Evolutionary conservation across 371 early-diverging fungal species (phyloP).

Genomic region (Rhizopus microsporus): DNA sequence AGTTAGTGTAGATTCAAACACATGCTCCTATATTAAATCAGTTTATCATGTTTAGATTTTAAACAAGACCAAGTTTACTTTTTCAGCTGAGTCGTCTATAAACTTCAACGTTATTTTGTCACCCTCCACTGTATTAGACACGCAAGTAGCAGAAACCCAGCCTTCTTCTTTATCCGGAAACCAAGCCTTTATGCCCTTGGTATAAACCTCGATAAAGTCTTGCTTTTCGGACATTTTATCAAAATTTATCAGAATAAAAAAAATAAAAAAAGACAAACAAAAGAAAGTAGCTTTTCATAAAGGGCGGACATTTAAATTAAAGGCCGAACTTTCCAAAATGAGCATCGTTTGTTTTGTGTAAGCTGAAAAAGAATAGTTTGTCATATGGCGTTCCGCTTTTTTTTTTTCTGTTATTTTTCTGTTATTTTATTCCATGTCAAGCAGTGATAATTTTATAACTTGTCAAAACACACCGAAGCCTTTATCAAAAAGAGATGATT

Average conservation of each 20-base stretch:
- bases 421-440: too few relatives aligned
- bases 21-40: constrained; percentile 57
- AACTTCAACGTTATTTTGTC: constrained; percentile 59
- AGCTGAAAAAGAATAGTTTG: too few relatives aligned
- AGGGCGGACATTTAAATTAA: too few relatives aligned
- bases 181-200: constrained; percentile 83
- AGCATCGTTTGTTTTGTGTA: too few relatives aligned
- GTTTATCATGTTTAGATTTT: constrained; percentile 20
- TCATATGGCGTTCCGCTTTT: too few relatives aligned
- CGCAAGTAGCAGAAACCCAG: constrained; percentile 77
- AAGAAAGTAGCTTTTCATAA: background rate
- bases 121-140: constrained; percentile 49
- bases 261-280: constrained; percentile 1
- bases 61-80: constrained; percentile 48
- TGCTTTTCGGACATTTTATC: constrained; percentile 15
- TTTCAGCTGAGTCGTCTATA: constrained; percentile 58
- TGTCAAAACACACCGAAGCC: too few relatives aligned
- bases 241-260: background rate
- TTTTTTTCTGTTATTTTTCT: too few relatives aligned
- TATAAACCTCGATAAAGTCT: constrained; percentile 57
- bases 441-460: too few relatives aligned
- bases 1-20: constrained; percentile 69
- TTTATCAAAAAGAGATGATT: too few relatives aligned
- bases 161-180: constrained; percentile 84
- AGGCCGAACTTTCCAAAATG: too few relatives aligned